phyloP scores from a whole-genome alignment of 2,329 filamentous ascomycete genomes.

The Colletotrichum aenigma region DNA sequence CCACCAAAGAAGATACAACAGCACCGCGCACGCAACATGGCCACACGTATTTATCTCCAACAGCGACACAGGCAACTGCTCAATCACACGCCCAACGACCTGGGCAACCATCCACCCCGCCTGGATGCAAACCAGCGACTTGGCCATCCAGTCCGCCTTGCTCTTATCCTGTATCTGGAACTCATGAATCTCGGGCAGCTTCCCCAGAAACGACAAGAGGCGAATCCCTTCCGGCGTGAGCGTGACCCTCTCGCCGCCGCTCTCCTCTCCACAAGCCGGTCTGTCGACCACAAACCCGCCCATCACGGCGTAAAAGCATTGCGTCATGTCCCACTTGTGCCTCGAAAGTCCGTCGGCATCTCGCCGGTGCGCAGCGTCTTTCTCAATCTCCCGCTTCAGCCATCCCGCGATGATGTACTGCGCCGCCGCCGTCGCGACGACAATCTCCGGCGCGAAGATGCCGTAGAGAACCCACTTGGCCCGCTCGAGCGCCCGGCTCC shows the following conservation, averaged over 20 bases:
- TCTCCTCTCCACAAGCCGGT: neutral
- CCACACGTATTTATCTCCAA: constrained; percentile 38
- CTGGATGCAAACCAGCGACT: constrained; percentile 38
- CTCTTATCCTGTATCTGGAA: constrained; percentile 36
- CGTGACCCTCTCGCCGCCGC: neutral
- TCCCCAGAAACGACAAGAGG: constrained; percentile 1
- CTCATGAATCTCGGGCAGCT: constrained; percentile 1
- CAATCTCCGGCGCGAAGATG: constrained; percentile 34
- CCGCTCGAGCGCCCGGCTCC: constrained; percentile 16
- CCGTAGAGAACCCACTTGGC: constrained; percentile 31
- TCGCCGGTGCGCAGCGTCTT: neutral
- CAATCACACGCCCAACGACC: constrained; percentile 30
- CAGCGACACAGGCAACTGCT: constrained; percentile 35
- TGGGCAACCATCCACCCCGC: constrained; percentile 41
- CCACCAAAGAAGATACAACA: constrained; percentile 36
- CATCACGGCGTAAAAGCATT: constrained; percentile 33
- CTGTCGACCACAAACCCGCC: constrained; percentile 31
- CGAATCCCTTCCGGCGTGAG: constrained; percentile 12
- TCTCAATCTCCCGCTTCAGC: constrained; percentile 10
- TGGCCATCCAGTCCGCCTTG: constrained; percentile 36
- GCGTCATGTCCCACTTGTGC: constrained; percentile 21
- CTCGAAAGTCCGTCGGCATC: neutral
- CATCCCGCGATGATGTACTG: constrained; percentile 25
- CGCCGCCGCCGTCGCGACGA: constrained; percentile 30
- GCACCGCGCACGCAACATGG: constrained; percentile 36